Evolutionary conservation across 495 filamentous ascomycete species (phyloP).

Genomic region (Astrothelium subdiscretum): DNA sequence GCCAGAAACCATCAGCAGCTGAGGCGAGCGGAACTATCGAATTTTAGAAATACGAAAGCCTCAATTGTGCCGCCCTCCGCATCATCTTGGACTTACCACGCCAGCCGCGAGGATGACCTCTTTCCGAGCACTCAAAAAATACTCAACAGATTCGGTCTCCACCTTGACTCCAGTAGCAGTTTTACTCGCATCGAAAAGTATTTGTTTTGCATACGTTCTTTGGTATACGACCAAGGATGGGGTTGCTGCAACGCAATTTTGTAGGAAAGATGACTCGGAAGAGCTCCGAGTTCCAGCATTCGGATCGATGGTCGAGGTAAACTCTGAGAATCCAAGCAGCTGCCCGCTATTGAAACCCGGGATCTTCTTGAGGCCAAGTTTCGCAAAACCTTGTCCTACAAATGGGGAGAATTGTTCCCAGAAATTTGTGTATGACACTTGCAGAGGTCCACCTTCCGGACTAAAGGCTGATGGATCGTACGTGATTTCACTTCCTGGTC

Average conservation of each 20-base stretch:
- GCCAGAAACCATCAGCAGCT: not conserved
- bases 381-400: conserved; percentile 19
- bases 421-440: conserved; percentile 41
- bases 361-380: conserved; percentile 28
- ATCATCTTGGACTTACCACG: no score
- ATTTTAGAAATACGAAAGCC: no score
- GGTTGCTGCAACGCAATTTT: not conserved
- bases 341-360: conserved; percentile 22
- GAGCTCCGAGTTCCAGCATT: conserved; percentile 1
- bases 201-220: not conserved
- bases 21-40: not conserved
- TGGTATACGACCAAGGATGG: not conserved
- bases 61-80: no score
- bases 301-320: not conserved
- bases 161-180: not conserved
- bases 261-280: not conserved
- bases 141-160: not conserved
- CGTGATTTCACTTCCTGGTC: conserved; percentile 32
- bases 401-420: conserved; percentile 34
- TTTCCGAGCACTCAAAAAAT: not conserved
- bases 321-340: conserved; percentile 23
- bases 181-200: not conserved
- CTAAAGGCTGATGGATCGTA: conserved; percentile 32
- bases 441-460: conserved; percentile 33
- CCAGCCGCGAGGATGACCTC: not conserved